These are phyloP conservation scores for Groenewaldozyma sp. DNA, from an alignment of 1,139 yeast species.

Conservation along the genomic window DNA sequence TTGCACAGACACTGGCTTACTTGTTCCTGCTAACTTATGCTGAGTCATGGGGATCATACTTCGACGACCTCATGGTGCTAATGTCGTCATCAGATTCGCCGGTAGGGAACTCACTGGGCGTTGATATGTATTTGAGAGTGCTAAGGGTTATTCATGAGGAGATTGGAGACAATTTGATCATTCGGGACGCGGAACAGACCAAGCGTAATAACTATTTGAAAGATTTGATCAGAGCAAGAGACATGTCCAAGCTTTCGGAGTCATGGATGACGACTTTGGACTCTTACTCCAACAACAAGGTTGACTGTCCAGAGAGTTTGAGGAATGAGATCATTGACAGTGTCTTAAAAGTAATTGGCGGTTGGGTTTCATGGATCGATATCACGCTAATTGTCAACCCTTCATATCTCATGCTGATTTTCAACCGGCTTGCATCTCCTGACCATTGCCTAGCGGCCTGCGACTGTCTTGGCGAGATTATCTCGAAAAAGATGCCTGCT, in stretches of 20 bases:
- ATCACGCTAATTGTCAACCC: conserved; percentile 66
- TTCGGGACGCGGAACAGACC: conserved; percentile 49
- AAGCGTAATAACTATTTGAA: conserved; percentile 65
- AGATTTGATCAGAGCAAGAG: conserved; percentile 70
- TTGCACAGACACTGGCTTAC: conserved; percentile 63
- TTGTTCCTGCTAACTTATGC: conserved; percentile 62
- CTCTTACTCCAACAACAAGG: conserved; percentile 23
- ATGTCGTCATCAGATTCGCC: conserved; percentile 17
- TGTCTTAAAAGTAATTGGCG: conserved; percentile 64
- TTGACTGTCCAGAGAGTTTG: conserved; percentile 11
- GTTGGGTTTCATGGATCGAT: conserved; percentile 93
- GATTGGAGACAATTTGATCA: conserved; percentile 83
- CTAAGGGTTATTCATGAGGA: conserved; percentile 74
- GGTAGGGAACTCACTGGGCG: conserved; percentile 40
- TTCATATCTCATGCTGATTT: conserved; percentile 53
- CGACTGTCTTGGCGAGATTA: conserved; percentile 66
- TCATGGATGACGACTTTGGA: conserved; percentile 60
- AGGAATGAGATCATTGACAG: conserved; percentile 46
- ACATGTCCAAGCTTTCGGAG: conserved; percentile 56
- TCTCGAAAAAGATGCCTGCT: conserved; percentile 88
- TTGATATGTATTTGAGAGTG: conserved; percentile 71
- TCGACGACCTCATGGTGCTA: conserved; percentile 48
- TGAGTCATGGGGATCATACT: conserved; percentile 53
- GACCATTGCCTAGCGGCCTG: conserved; percentile 54
- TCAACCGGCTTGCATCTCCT: conserved; percentile 48